Evolutionary conservation across 75 land plant genomes (phyloP).

Genomic region (Larix kaempferi): DNA sequence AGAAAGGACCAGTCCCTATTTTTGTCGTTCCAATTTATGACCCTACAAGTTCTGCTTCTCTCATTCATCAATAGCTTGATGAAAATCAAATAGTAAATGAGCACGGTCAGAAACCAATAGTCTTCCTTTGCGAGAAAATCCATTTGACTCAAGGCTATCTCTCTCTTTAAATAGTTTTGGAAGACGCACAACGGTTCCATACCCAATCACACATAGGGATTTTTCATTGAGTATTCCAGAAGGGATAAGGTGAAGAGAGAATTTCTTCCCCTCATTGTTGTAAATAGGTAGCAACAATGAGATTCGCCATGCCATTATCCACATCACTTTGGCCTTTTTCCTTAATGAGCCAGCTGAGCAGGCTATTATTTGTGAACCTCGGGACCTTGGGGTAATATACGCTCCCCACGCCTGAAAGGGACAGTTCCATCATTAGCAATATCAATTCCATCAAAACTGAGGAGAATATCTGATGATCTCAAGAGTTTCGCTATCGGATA

Average conservation of each 20-base stretch:
- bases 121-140: constrained; percentile 63
- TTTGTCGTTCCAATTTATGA: constrained; percentile 95
- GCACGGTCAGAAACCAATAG: constrained; percentile 90
- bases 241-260: constrained; percentile 94
- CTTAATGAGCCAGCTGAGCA: too few relatives aligned
- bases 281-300: too few relatives aligned
- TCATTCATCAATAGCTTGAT: constrained; percentile 82
- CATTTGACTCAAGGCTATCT: constrained; percentile 67
- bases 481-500: too few relatives aligned
- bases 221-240: constrained; percentile 93
- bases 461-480: too few relatives aligned
- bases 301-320: too few relatives aligned
- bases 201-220: constrained; percentile 81
- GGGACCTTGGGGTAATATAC: too few relatives aligned
- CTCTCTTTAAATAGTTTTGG: constrained; percentile 74
- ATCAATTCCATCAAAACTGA: too few relatives aligned
- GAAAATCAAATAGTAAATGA: constrained; percentile 87
- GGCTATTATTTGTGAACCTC: too few relatives aligned
- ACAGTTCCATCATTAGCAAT: too few relatives aligned
- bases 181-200: constrained; percentile 92
- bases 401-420: too few relatives aligned
- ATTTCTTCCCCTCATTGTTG: constrained; percentile 88
- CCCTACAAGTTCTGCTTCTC: constrained; percentile 87
- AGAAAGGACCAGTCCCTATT: constrained; percentile 92
- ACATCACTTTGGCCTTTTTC: too few relatives aligned